A percentile compares a stretch with the other conserved stretches of the same genome.
Conservation (phyloP, 257 asterid species). For the Solanum bulbocastanum region DNA sequence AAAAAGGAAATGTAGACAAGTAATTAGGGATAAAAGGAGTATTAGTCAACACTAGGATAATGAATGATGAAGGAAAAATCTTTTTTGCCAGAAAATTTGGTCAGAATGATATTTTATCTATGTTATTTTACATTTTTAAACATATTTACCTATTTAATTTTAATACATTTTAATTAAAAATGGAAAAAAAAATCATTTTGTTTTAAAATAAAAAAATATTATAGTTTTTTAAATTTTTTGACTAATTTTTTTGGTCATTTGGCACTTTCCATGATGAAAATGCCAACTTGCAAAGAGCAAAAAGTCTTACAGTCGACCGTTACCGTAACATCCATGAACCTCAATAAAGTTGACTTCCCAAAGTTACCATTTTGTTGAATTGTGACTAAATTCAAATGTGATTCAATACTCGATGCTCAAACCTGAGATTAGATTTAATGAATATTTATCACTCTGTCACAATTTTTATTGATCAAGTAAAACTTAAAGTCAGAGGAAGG, state of each 20-base stretch:
- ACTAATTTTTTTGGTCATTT: too few species aligned
- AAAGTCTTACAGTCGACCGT: neutral
- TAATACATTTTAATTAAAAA: too few species aligned
- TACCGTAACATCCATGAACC: neutral
- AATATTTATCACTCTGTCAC: neutral
- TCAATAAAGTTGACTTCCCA: neutral
- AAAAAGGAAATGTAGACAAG: too few species aligned
- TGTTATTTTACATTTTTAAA: too few species aligned
- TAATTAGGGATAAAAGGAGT: neutral
- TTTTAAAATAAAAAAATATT: too few species aligned
- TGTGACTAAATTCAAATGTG: neutral
- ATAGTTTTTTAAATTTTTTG: too few species aligned
- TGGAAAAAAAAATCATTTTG: too few species aligned
- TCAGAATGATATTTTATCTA: too few species aligned
- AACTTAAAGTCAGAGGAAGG: neutral
- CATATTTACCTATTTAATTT: too few species aligned
- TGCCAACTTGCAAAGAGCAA: neutral
- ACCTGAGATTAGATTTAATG: neutral
- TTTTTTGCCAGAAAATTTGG: too few species aligned
- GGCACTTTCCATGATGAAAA: neutral
- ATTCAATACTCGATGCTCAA: neutral
- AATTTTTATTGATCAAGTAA: neutral
- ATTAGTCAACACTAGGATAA: neutral
- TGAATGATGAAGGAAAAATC: neutral
- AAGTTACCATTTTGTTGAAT: neutral